These are phyloP conservation scores for Sanghuangporus baumii DNA, from an alignment of 1,284 basidiomycete genomes.

Conservation along the genomic window DNA sequence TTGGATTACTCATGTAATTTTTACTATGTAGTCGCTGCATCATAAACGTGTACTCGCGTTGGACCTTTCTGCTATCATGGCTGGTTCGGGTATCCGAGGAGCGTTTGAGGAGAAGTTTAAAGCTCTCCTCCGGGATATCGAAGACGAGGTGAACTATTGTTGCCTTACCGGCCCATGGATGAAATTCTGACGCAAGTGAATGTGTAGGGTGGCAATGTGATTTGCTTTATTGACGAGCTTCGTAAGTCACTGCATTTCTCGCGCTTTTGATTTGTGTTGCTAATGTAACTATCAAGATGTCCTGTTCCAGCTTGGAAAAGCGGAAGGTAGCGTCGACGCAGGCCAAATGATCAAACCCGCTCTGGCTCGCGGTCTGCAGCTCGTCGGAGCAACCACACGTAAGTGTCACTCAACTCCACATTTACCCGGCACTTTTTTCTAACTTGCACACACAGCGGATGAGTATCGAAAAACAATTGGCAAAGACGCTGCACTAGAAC, in stretches of 20 bases:
- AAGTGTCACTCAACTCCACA: slow-evolving; percentile 22
- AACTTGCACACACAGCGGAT: slow-evolving; percentile 45
- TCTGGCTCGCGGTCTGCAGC: slow-evolving; percentile 77
- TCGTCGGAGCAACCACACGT: slow-evolving; percentile 87
- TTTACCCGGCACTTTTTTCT: not conserved
- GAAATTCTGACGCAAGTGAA: no score
- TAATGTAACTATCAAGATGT: slow-evolving; percentile 43
- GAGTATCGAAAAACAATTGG: slow-evolving; percentile 91
- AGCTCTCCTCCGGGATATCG: slow-evolving; percentile 79
- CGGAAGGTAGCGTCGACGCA: slow-evolving; percentile 88
- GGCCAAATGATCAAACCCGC: slow-evolving; percentile 91
- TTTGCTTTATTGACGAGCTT: slow-evolving; percentile 91
- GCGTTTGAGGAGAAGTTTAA: slow-evolving; percentile 94
- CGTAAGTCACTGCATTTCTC: slow-evolving; percentile 45
- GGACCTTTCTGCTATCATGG: slow-evolving; percentile 78
- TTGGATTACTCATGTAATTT: not conserved
- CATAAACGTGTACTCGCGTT: slow-evolving; percentile 78
- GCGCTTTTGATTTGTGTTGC: not conserved
- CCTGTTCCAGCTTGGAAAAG: slow-evolving; percentile 83
- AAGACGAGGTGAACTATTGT: no score
- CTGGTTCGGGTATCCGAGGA: slow-evolving; percentile 84
- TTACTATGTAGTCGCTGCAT: slow-evolving; percentile 58
- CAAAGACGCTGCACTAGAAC: slow-evolving; percentile 87
- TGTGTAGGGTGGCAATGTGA: slow-evolving; percentile 57
- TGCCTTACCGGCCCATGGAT: no score